These are phyloP conservation scores for Cyclotella baltica DNA, from an alignment of 108 stramenopile species.

Conservation along the genomic window DNA sequence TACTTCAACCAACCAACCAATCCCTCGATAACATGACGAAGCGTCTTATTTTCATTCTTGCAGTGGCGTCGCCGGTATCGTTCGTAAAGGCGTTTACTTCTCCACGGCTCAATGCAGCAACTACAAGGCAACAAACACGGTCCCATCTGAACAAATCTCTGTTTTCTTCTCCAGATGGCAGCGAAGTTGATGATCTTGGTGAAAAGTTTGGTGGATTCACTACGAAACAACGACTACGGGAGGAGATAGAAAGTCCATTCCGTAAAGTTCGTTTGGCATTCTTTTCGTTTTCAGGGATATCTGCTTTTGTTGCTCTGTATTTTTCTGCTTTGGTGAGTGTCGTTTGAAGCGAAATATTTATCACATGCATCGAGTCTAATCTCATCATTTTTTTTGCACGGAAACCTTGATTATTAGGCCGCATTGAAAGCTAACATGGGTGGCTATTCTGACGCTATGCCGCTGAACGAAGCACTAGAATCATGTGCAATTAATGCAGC, in stretches of 20 bases:
- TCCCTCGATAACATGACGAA: not conserved
- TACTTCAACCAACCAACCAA: too few species aligned
- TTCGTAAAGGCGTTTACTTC: not conserved
- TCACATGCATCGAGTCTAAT: not conserved
- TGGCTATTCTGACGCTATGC: constrained; percentile 66
- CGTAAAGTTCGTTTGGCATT: constrained; percentile 80
- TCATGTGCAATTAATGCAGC: constrained; percentile 75
- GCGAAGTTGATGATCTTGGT: constrained; percentile 28
- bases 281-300: constrained; percentile 67
- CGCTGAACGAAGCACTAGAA: constrained; percentile 68
- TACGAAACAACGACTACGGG: constrained; percentile 87
- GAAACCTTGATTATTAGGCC: constrained; percentile 6
- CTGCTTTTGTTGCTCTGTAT: constrained; percentile 77
- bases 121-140: not conserved
- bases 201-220: constrained; percentile 79
- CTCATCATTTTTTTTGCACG: too few species aligned
- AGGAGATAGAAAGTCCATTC: constrained; percentile 89
- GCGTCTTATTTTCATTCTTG: not conserved
- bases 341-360: not conserved
- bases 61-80: not conserved
- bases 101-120: not conserved
- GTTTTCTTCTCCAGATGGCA: constrained; percentile 26
- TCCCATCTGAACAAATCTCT: not conserved
- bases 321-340: constrained; percentile 60
- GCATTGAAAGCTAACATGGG: constrained; percentile 65